Evolutionary conservation across 306 rosid genomes (phyloP).

Genomic region (Dryas octopetala): DNA sequence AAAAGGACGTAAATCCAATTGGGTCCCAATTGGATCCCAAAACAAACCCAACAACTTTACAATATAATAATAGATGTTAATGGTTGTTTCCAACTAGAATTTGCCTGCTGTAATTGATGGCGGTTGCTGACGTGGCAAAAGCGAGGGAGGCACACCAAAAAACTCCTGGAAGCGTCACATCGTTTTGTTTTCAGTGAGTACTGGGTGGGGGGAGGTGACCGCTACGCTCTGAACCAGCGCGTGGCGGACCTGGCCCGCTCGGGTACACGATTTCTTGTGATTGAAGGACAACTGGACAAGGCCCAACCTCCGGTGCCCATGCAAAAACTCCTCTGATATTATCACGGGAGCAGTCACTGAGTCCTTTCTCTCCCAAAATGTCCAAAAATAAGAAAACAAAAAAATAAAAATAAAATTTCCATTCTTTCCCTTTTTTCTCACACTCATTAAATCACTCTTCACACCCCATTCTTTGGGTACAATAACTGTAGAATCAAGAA

Average conservation of each 20-base stretch:
- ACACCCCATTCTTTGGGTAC: not conserved
- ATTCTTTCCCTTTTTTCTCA: not conserved
- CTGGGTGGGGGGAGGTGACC: too few species aligned
- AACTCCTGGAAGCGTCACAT: too few species aligned
- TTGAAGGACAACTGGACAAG: too few species aligned
- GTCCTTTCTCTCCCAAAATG: not conserved
- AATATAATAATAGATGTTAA: too few species aligned
- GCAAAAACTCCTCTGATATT: not conserved
- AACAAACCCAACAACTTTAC: not conserved
- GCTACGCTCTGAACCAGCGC: too few species aligned
- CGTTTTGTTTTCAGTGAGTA: too few species aligned
- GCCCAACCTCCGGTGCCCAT: not conserved
- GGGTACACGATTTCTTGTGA: too few species aligned
- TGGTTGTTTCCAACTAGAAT: too few species aligned
- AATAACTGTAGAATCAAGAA: conserved; percentile 12
- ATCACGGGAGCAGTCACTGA: not conserved
- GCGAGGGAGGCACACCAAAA: too few species aligned
- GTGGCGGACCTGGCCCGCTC: too few species aligned
- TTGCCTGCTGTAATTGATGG: too few species aligned
- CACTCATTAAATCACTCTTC: conserved; percentile 4
- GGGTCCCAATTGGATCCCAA: not conserved
- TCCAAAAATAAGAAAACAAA: not conserved
- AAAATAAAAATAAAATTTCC: not conserved
- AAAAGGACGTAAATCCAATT: not conserved
- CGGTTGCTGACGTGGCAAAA: too few species aligned